Evolutionary conservation across 2,329 filamentous ascomycete species (phyloP), one percentile per base, ranked within the genome.

Genomic region (Domatiomyces globalis): DNA sequence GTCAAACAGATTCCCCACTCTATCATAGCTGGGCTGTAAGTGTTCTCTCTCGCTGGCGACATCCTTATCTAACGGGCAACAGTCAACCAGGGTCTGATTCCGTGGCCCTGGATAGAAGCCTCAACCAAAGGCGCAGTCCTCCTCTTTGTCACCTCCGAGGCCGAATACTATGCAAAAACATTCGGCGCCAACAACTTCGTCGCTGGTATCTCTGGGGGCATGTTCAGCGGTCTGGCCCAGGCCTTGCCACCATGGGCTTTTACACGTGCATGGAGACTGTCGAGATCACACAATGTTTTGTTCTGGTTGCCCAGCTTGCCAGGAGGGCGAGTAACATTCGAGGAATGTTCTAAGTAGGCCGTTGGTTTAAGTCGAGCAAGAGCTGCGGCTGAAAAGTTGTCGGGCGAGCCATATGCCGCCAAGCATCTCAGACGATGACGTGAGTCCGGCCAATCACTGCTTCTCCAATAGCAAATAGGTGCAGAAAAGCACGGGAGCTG

Each of bases 221-320:
- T 98, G 76, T 78, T 82, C 19, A 92, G 92, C 67, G 92, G 92
- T 78, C 82, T 98, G 54, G 92, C 90, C 46, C 92, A 98, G 75
- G 92, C 92, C 54, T 98, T 69, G 92, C 92, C 60, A 98, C 92
- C 69, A 98, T 98, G 90, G 92, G 92, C 62, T 98, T 98, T 82
- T 98, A 92, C 74, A 98, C 92, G 56, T 98, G 92, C 80, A 98
- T 98, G 92, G 98, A 98, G 83, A 98, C 92, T 58, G 92, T 96
- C 61, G 92, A 98, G 73, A 98, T 98, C 73, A 98, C 92, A 66
- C 94, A 95, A n/a, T n/a, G n/a, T n/a, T n/a, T n/a, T n/a, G n/a
- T n/a, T n/a, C n/a, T n/a, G n/a, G n/a, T n/a, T n/a, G n/a, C n/a
- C n/a, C n/a, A n/a, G n/a, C n/a, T n/a, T n/a, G n/a, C n/a, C n/a